phyloP scores from a whole-genome alignment of 305 asterid genomes.

The Rubia tinctorum region DNA sequence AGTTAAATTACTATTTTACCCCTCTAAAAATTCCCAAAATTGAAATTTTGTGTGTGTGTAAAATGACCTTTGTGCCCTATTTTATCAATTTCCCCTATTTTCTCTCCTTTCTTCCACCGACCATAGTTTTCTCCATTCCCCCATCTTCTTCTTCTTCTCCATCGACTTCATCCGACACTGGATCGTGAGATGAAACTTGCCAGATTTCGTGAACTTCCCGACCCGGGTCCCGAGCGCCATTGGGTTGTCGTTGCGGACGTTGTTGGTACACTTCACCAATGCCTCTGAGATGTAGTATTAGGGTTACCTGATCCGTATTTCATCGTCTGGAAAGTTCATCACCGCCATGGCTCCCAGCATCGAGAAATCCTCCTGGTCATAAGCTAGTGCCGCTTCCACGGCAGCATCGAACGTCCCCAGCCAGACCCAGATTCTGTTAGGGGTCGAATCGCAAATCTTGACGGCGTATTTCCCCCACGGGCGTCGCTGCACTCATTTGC shows the following conservation, averaged over 20 bases:
- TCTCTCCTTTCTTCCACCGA: no score
- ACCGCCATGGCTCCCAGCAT: conserved; percentile 61
- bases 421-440: conserved; percentile 73
- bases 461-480: conserved; percentile 91
- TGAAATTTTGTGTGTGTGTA: no score
- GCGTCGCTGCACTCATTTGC: conserved; percentile 62
- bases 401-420: conserved; percentile 72
- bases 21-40: no score
- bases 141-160: no score
- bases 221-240: conserved; percentile 74
- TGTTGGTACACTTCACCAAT: conserved; percentile 74
- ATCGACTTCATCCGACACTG: no score
- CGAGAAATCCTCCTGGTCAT: conserved; percentile 67
- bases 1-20: no score
- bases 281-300: conserved; percentile 75
- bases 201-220: conserved; percentile 67
- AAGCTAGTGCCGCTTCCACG: conserved; percentile 74
- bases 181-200: conserved; percentile 62
- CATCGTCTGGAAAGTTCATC: conserved; percentile 36
- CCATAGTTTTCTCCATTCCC: no score
- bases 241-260: conserved; percentile 69
- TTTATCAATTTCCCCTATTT: no score
- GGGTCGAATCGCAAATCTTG: conserved; percentile 66
- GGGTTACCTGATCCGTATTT: conserved; percentile 23
- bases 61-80: no score